Percentiles rank a stretch among this genome's conserved stretches.
phyloP scores from a whole-genome alignment of 2,329 filamentous ascomycete species.

The Dactylellina sp. region DNA sequence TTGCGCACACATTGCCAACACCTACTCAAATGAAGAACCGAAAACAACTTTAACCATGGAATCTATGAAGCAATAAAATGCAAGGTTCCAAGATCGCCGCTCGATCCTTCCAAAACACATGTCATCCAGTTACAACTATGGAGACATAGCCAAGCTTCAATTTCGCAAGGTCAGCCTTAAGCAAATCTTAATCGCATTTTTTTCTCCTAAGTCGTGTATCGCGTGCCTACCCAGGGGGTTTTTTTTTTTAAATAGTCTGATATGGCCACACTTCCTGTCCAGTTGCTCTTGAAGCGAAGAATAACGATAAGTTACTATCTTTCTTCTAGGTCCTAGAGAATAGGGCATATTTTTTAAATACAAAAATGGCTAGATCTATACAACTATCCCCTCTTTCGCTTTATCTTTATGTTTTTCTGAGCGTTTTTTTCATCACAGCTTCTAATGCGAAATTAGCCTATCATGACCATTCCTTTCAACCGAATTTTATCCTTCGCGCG shows the following conservation, averaged over 20 bases:
- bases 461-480: conserved; percentile 62
- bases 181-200: conserved; percentile 20
- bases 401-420: conserved; percentile 30
- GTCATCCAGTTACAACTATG: neutral
- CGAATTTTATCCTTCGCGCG: conserved; percentile 67
- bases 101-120: conserved; percentile 12
- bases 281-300: conserved; percentile 2
- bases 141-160: conserved; percentile 9
- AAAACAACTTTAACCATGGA: neutral
- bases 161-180: neutral
- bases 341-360: conserved; percentile 1
- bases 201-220: neutral
- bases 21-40: too few relatives aligned
- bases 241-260: conserved; percentile 26
- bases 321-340: conserved; percentile 6
- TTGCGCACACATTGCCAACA: conserved; percentile 11
- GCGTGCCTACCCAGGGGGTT: neutral
- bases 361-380: conserved; percentile 9
- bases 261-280: too few relatives aligned
- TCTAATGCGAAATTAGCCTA: conserved; percentile 37
- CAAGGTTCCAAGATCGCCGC: conserved; percentile 6
- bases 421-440: conserved; percentile 22
- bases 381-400: conserved; percentile 24
- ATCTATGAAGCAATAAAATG: neutral
- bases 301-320: neutral